Percentiles rank a stretch among this genome's conserved stretches.
Evolutionary conservation across 495 filamentous ascomycete genomes (phyloP).

Genomic region (Talaromyces wortmannii): DNA sequence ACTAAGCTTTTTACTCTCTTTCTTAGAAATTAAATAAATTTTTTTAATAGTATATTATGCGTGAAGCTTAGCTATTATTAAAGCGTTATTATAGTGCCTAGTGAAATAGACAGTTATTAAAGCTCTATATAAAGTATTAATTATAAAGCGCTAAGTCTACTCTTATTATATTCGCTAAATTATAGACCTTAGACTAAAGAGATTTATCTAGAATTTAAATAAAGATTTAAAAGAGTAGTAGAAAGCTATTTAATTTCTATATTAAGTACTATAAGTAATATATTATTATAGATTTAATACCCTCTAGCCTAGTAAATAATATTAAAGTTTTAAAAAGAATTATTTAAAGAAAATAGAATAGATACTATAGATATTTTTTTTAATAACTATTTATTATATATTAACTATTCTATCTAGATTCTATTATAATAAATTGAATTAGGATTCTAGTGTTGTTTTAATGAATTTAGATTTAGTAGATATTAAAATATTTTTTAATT

Average conservation of each 20-base stretch:
- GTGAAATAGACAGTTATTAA: neutral
- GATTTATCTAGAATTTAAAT: neutral
- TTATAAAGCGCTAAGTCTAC: neutral
- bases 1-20: neutral
- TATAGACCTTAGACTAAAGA: neutral
- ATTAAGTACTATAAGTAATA: constrained; percentile 1
- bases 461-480: constrained; percentile 2
- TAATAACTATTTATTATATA: neutral
- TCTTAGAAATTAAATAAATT: neutral
- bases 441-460: constrained; percentile 2
- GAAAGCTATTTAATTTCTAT: constrained; percentile 1
- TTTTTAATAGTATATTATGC: neutral
- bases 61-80: neutral
- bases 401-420: constrained; percentile 1
- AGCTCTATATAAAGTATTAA: neutral
- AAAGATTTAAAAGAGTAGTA: neutral
- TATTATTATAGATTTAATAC: neutral
- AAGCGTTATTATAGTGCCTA: neutral
- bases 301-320: neutral
- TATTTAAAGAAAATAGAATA: constrained; percentile 3
- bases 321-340: no score
- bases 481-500: constrained; percentile 9
- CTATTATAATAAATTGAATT: constrained; percentile 6
- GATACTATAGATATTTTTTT: neutral
- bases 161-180: neutral